Base-by-base conservation (phyloP, 2,329 filamentous ascomycete genomes). In the Botryotinia convoluta region DNA sequence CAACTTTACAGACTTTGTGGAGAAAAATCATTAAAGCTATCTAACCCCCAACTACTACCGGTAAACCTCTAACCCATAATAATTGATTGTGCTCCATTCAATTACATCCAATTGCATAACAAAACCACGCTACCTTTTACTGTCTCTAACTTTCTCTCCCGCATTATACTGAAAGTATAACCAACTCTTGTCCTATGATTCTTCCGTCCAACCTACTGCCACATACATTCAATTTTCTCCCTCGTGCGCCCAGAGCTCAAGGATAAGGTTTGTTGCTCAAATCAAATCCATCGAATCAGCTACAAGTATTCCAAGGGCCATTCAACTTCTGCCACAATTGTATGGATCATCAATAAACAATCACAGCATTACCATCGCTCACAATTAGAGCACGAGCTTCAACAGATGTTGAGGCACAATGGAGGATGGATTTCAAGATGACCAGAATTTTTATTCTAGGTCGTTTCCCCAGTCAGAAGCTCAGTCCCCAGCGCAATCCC, bases 381-480 rank as follows among this genome's bases (percentile, higher is more conserved):
- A 60, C 14, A 69, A 54, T 12, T 10, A 45, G 48, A 72, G 71
- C 62, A 72, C 71, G 35, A 67, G 71, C 71, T 67, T 72, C 67
- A 68, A 67, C 65, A 75, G 77, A 81, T 81, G 79, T 79, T 72
- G 74, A 76, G 74, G 72, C 78, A 79, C 72, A 69, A 81, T 81
- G 80, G 79, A 81, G 69, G 76, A 74, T 74, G 77, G 73, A 73
- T 79, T 79, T 75, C 77, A 79, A 73, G 77, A 77, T 74, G 79
- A 81, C 76, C 79, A 80, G 76, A 80, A 81, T 72, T 80, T 79
- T 74, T 79, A 79, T 74, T 76, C 78, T 75, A 77, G 77, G 75
- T 77, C 74, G 35, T 57, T 72, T 54, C 71, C 74, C 59, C 73
- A 59, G 39, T 74, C 69, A n/a, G 64, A 51, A 48, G 45, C 54